A percentile compares a stretch with the other conserved stretches of the same genome.
Evolutionary conservation across 441 rosid genomes (phyloP).

Genomic region (Erysimum cheiri): DNA sequence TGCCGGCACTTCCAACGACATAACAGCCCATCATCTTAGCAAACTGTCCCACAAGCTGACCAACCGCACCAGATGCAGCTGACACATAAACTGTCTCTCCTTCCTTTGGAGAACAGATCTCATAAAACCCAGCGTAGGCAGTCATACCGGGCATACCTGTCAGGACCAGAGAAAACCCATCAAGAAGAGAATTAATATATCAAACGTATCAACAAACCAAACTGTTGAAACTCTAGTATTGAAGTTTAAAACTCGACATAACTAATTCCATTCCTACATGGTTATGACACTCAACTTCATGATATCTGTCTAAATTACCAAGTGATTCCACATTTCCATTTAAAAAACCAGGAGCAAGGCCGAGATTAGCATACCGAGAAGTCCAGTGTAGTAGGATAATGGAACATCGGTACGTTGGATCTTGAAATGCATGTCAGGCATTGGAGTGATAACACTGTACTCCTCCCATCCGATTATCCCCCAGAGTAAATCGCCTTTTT

Average conservation of each 20-base stretch:
- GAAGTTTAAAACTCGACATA: neutral
- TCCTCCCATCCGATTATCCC: constrained; percentile 69
- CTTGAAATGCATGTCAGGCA: constrained; percentile 46
- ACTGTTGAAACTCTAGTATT: neutral
- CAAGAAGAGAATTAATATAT: neutral
- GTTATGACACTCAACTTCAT: neutral
- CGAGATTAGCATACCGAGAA: constrained; percentile 51
- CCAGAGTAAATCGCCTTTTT: constrained; percentile 63
- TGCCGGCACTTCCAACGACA: constrained; percentile 69
- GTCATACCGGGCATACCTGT: constrained; percentile 67
- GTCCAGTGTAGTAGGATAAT: constrained; percentile 61
- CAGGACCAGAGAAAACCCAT: constrained; percentile 25
- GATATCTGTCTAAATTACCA: neutral
- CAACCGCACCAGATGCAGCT: constrained; percentile 67
- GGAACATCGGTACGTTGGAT: constrained; percentile 58
- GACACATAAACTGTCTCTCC: constrained; percentile 60
- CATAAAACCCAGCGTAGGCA: constrained; percentile 58
- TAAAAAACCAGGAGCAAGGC: neutral
- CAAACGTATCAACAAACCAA: neutral
- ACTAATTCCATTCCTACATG: neutral
- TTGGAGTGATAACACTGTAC: constrained; percentile 47
- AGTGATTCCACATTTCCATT: neutral
- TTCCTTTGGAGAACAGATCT: constrained; percentile 55
- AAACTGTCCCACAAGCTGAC: constrained; percentile 65
- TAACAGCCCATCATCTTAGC: constrained; percentile 61